These are phyloP conservation scores for Calycina marina DNA, from an alignment of 2,329 filamentous ascomycete species.

Conservation along the genomic window DNA sequence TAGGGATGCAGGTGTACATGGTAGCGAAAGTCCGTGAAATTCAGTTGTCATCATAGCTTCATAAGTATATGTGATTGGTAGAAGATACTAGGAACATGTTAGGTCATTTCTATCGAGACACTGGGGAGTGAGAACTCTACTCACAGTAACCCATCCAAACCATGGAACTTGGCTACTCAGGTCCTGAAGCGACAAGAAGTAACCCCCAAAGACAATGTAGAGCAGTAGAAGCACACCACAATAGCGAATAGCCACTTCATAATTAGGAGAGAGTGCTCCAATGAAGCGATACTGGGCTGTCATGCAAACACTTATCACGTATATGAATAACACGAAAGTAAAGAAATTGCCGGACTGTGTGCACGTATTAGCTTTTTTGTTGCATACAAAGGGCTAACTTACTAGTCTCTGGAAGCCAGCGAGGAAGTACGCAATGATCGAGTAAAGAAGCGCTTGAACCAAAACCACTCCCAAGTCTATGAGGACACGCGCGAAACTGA, in stretches of 20 bases:
- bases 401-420: constrained; percentile 44
- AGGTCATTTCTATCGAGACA: too few relatives aligned
- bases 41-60: constrained; percentile 75
- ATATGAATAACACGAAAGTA: constrained; percentile 44
- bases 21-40: constrained; percentile 64
- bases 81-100: too few relatives aligned
- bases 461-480: constrained; percentile 78
- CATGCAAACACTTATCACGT: constrained; percentile 37
- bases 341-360: constrained; percentile 62
- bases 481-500: constrained; percentile 76
- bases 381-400: too few relatives aligned
- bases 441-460: constrained; percentile 59
- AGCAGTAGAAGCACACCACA: constrained; percentile 34
- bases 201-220: constrained; percentile 25
- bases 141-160: constrained; percentile 49
- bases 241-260: constrained; percentile 49
- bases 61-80: constrained; percentile 54
- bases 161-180: constrained; percentile 75
- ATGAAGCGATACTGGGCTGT: constrained; percentile 57
- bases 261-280: constrained; percentile 58
- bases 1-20: constrained; percentile 29
- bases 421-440: constrained; percentile 76
- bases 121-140: too few relatives aligned
- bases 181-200: constrained; percentile 28
- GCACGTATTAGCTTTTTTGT: too few relatives aligned